These are phyloP conservation scores for Epichloe brachyelytri DNA, from an alignment of 2,329 filamentous ascomycete genomes.

Conservation along the genomic window DNA sequence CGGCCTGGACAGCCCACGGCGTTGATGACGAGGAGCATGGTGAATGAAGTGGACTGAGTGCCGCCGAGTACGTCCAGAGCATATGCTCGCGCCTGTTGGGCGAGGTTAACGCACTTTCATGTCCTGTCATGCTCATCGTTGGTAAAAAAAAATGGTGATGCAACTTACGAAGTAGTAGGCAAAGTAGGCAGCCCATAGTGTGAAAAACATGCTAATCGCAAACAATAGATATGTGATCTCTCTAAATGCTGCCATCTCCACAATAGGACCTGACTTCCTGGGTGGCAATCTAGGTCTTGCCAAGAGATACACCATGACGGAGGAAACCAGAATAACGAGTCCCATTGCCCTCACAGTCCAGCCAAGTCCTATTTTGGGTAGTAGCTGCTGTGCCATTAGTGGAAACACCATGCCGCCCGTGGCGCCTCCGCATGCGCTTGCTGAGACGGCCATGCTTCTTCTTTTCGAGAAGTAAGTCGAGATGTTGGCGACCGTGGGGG, in stretches of 20 bases:
- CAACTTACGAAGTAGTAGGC: constrained; percentile 32
- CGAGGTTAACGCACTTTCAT: too few relatives aligned
- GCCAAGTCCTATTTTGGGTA: constrained; percentile 47
- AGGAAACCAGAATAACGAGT: constrained; percentile 40
- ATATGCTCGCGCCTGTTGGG: constrained; percentile 23
- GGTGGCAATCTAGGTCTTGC: constrained; percentile 36
- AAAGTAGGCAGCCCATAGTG: constrained; percentile 37
- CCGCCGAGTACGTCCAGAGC: constrained; percentile 30
- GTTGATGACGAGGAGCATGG: constrained; percentile 47
- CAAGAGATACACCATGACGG: constrained; percentile 25
- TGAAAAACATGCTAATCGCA: constrained; percentile 22
- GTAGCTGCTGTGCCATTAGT: constrained; percentile 38
- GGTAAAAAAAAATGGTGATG: not conserved
- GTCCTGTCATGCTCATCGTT: too few relatives aligned
- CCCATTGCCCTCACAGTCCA: constrained; percentile 53
- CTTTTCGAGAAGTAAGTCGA: constrained; percentile 49
- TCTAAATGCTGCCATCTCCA: constrained; percentile 38
- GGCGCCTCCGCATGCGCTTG: constrained; percentile 45
- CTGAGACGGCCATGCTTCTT: constrained; percentile 45
- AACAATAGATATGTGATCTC: constrained; percentile 30
- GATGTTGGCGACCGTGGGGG: constrained; percentile 38
- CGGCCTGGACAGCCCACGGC: constrained; percentile 43
- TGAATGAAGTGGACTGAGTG: constrained; percentile 37
- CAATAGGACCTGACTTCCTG: constrained; percentile 33
- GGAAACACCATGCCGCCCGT: constrained; percentile 54